Conservation (phyloP, 345 rosid species). For the Corchorus capsularis region DNA sequence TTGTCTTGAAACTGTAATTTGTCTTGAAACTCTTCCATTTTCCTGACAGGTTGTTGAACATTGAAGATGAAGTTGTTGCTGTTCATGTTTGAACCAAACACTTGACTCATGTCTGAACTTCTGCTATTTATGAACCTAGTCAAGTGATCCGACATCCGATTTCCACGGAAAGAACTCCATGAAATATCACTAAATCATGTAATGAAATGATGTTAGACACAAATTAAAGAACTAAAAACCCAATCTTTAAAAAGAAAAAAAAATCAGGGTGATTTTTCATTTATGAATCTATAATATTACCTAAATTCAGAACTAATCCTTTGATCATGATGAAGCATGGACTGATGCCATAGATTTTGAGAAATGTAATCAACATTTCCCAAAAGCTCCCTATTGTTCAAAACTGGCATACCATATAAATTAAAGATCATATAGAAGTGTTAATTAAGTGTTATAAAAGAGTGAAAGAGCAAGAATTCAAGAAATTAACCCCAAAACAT, state of each 20-base stretch:
- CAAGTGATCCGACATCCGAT: slow-evolving; percentile 15
- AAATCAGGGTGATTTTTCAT: no score
- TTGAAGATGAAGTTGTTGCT: not conserved
- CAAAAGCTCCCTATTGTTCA: slow-evolving; percentile 25
- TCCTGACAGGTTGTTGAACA: slow-evolving; percentile 13
- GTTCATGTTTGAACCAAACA: slow-evolving; percentile 17
- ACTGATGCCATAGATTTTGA: slow-evolving; percentile 27
- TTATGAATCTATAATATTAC: slow-evolving; percentile 16
- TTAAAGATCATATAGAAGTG: not conserved
- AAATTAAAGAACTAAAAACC: not conserved
- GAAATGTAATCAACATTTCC: slow-evolving; percentile 20
- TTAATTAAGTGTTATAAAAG: not conserved
- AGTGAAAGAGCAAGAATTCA: not conserved
- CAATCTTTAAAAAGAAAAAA: slow-evolving; percentile 22
- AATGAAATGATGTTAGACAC: not conserved
- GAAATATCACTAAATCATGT: slow-evolving; percentile 9
- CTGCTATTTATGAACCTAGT: slow-evolving; percentile 9
- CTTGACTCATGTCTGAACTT: slow-evolving; percentile 15
- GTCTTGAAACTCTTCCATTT: slow-evolving; percentile 4
- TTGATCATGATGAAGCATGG: slow-evolving; percentile 28
- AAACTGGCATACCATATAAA: slow-evolving; percentile 24
- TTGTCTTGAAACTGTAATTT: not conserved
- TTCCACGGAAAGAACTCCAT: slow-evolving; percentile 18
- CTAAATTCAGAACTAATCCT: slow-evolving; percentile 29
- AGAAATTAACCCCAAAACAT: not conserved